Percentiles rank a stretch among this genome's conserved stretches.
Conservation (phyloP, 2,329 filamentous ascomycete species). For the Zymoseptoria pseudotritici region DNA sequence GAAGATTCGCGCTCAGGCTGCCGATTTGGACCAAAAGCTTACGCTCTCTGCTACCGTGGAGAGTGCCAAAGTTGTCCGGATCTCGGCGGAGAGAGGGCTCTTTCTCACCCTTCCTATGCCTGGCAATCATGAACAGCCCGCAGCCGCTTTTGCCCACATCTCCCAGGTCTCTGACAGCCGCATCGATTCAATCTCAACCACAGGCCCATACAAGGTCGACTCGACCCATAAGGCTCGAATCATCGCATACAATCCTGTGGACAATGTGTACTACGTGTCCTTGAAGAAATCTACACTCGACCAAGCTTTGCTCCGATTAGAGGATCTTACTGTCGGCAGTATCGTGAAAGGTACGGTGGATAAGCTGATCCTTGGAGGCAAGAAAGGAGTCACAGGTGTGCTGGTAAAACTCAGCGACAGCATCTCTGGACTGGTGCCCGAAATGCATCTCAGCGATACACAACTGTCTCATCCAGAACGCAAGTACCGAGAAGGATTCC, state of each 20-base stretch:
- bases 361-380: slow-evolving; percentile 71
- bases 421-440: slow-evolving; percentile 80
- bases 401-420: slow-evolving; percentile 79
- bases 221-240: slow-evolving; percentile 75
- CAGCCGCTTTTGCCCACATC: slow-evolving; percentile 74
- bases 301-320: slow-evolving; percentile 82
- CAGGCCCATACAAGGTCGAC: slow-evolving; percentile 70
- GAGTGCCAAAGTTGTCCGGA: slow-evolving; percentile 68
- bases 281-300: slow-evolving; percentile 75
- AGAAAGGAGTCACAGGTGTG: slow-evolving; percentile 70
- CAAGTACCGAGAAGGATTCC: slow-evolving; percentile 83
- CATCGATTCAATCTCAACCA: slow-evolving; percentile 69
- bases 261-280: slow-evolving; percentile 78
- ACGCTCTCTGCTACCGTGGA: slow-evolving; percentile 70
- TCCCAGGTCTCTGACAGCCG: slow-evolving; percentile 86
- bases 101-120: slow-evolving; percentile 62
- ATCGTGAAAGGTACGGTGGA: slow-evolving; percentile 77
- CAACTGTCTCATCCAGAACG: slow-evolving; percentile 87
- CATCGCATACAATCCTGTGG: slow-evolving; percentile 77
- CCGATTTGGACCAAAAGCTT: slow-evolving; percentile 42
- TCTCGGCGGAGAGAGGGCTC: slow-evolving; percentile 72
- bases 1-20: slow-evolving; percentile 21
- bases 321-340: slow-evolving; percentile 77
- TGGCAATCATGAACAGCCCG: slow-evolving; percentile 3
- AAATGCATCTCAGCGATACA: slow-evolving; percentile 82